These are phyloP conservation scores for Leishmania arabica DNA, from an alignment of 208 protist genomes.

Conservation along the genomic window DNA sequence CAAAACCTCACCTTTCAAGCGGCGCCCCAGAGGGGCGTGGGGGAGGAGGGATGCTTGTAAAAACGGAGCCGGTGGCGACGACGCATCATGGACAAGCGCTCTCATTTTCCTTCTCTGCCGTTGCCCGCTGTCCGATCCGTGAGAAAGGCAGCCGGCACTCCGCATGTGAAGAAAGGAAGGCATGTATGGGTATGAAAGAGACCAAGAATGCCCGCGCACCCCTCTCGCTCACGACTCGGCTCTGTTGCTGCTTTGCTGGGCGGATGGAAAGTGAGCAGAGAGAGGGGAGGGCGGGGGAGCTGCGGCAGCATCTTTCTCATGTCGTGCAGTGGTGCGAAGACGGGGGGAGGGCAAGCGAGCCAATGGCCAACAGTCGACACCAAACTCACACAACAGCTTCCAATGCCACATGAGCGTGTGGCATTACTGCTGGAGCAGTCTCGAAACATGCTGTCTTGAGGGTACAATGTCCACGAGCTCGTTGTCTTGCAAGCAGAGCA, in stretches of 20 bases:
- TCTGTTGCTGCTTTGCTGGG: not conserved
- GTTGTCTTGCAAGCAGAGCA: conserved; percentile 14
- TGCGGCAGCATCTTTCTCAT: not conserved
- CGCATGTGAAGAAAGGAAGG: not conserved
- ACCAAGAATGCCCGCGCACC: not conserved
- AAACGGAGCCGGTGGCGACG: not conserved
- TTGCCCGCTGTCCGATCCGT: not conserved
- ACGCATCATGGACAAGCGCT: not conserved
- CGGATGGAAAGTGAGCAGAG: not conserved
- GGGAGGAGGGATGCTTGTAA: not conserved
- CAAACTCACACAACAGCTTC: not conserved
- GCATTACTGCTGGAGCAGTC: not conserved
- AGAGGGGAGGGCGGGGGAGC: not conserved
- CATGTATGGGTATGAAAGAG: not conserved
- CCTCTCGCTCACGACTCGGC: not conserved
- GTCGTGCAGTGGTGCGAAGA: not conserved
- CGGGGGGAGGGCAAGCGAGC: too few relatives aligned
- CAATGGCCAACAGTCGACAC: not conserved
- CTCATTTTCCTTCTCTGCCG: not conserved
- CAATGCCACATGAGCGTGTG: too few relatives aligned
- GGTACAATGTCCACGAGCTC: conserved; percentile 24
- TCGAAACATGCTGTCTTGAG: not conserved
- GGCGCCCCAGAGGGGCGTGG: too few relatives aligned
- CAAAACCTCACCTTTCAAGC: not conserved
- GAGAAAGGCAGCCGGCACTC: not conserved